Conservation (phyloP, 371 early-diverging fungal species). For the Haplosporangium sp. region DNA sequence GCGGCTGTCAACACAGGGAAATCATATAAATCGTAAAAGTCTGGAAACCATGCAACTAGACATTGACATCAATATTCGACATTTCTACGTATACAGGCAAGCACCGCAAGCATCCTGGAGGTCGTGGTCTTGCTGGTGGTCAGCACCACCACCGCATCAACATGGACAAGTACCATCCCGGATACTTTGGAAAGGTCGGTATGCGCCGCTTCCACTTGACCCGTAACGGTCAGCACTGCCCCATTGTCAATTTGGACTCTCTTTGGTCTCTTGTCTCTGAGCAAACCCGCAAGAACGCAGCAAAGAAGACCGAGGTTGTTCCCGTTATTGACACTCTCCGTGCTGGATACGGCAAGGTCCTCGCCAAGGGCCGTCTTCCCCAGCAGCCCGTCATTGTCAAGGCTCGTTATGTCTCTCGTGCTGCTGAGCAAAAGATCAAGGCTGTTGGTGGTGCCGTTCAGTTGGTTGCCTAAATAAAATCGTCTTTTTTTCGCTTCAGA, state of each 20-base stretch:
- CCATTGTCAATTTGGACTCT: slow-evolving; percentile 94
- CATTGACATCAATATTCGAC: too few species aligned
- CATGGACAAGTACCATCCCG: slow-evolving; percentile 99
- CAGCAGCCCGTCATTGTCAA: slow-evolving; percentile 97
- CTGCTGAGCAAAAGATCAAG: slow-evolving; percentile 99
- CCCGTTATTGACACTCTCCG: slow-evolving; percentile 94
- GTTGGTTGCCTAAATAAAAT: slow-evolving; percentile 56
- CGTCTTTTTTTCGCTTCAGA: slow-evolving; percentile 3
- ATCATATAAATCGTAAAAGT: too few species aligned
- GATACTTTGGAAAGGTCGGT: slow-evolving; percentile 99
- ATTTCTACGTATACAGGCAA: slow-evolving; percentile 93
- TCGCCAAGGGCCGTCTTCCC: slow-evolving; percentile 95
- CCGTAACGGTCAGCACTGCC: slow-evolving; percentile 90
- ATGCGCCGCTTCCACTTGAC: slow-evolving; percentile 99
- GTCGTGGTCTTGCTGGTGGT: slow-evolving; percentile 99
- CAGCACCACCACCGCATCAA: slow-evolving; percentile 99
- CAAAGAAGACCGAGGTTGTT: slow-evolving; percentile 89
- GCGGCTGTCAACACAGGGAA: too few species aligned
- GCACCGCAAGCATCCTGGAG: slow-evolving; percentile 99
- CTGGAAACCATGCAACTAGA: too few species aligned
- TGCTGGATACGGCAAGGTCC: slow-evolving; percentile 97
- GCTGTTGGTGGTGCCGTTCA: slow-evolving; percentile 93
- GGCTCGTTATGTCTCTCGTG: slow-evolving; percentile 94
- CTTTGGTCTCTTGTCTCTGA: slow-evolving; percentile 96
- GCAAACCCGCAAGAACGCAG: slow-evolving; percentile 88